Conservation (phyloP, 2,329 filamentous ascomycete species). For the Geosmithia morbida region DNA sequence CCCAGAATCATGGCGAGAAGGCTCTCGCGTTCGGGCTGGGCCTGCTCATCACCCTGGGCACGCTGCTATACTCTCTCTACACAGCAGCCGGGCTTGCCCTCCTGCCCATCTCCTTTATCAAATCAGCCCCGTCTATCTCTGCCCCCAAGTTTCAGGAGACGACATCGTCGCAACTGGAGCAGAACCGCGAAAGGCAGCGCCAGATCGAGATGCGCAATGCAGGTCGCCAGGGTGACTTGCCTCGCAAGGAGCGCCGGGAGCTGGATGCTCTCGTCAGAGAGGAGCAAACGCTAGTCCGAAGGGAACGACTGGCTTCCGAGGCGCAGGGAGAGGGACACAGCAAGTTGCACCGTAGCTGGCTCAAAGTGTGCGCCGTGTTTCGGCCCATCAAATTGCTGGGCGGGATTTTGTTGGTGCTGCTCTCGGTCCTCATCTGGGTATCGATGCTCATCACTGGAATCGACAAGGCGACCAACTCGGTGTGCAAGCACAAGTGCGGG, state of each 20-base stretch:
- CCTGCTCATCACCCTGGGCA: slow-evolving; percentile 76
- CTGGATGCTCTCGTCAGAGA: slow-evolving; percentile 77
- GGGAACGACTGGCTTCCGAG: slow-evolving; percentile 76
- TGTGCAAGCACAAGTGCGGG: slow-evolving; percentile 81
- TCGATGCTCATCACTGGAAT: slow-evolving; percentile 94
- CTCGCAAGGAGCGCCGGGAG: slow-evolving; percentile 77
- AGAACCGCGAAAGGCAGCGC: slow-evolving; percentile 81
- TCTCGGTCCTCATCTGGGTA: slow-evolving; percentile 65
- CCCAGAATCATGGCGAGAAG: slow-evolving; percentile 74
- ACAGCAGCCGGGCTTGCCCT: slow-evolving; percentile 80
- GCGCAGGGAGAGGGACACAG: slow-evolving; percentile 64
- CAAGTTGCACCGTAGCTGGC: slow-evolving; percentile 60
- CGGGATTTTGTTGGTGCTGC: slow-evolving; percentile 60
- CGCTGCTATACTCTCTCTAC: slow-evolving; percentile 75
- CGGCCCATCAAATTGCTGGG: slow-evolving; percentile 79
- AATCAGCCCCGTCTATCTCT: slow-evolving; percentile 76
- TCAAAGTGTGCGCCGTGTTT: slow-evolving; percentile 68
- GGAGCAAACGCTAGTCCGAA: slow-evolving; percentile 80
- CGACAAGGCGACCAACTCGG: slow-evolving; percentile 90
- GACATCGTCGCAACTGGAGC: slow-evolving; percentile 67
- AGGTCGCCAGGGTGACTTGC: slow-evolving; percentile 59
- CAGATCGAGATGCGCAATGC: slow-evolving; percentile 78
- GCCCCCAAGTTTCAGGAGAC: slow-evolving; percentile 63
- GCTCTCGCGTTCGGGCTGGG: slow-evolving; percentile 83
- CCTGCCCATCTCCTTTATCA: slow-evolving; percentile 81